These are phyloP conservation scores for Xylariaceae sp. DNA, from an alignment of 2,329 filamentous ascomycete species.

Conservation along the genomic window DNA sequence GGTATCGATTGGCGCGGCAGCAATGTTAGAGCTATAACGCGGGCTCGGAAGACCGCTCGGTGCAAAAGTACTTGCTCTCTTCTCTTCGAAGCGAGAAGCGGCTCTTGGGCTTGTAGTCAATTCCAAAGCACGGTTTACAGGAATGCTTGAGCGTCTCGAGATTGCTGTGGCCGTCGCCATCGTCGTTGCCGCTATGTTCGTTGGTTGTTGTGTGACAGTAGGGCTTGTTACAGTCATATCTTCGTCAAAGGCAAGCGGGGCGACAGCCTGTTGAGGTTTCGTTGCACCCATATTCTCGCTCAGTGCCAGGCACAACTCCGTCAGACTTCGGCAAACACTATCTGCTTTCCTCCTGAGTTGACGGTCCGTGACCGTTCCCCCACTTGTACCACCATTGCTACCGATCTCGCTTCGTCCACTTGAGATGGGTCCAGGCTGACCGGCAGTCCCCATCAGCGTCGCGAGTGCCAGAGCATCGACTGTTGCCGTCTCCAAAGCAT, in stretches of 20 bases:
- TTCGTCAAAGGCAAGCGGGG: slow-evolving; percentile 20
- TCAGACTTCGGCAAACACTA: slow-evolving; percentile 86
- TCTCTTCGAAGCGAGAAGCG: slow-evolving; percentile 53
- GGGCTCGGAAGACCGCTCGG: slow-evolving; percentile 46
- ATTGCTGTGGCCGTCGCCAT: slow-evolving; percentile 33
- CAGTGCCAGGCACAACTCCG: slow-evolving; percentile 85
- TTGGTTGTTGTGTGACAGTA: slow-evolving; percentile 37
- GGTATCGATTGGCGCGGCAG: slow-evolving; percentile 41
- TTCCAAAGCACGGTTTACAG: slow-evolving; percentile 39
- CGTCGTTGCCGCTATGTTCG: no score
- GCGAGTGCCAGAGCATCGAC: slow-evolving; percentile 78
- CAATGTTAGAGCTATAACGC: slow-evolving; percentile 35
- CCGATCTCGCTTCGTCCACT: slow-evolving; percentile 64
- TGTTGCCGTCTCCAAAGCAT: slow-evolving; percentile 75
- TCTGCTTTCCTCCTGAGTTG: slow-evolving; percentile 88
- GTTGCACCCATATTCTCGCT: slow-evolving; percentile 54
- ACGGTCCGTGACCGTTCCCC: slow-evolving; percentile 64
- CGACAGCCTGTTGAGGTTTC: slow-evolving; percentile 33
- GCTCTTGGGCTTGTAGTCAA: slow-evolving; percentile 45
- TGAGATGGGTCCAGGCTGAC: slow-evolving; percentile 66
- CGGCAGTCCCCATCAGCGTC: slow-evolving; percentile 70
- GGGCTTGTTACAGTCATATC: slow-evolving; percentile 41
- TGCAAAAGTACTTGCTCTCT: slow-evolving; percentile 46
- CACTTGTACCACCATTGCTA: slow-evolving; percentile 26
- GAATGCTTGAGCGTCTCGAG: slow-evolving; percentile 38